These are phyloP conservation scores for Vigna nakashimae DNA, from an alignment of 306 rosid genomes.

Conservation along the genomic window DNA sequence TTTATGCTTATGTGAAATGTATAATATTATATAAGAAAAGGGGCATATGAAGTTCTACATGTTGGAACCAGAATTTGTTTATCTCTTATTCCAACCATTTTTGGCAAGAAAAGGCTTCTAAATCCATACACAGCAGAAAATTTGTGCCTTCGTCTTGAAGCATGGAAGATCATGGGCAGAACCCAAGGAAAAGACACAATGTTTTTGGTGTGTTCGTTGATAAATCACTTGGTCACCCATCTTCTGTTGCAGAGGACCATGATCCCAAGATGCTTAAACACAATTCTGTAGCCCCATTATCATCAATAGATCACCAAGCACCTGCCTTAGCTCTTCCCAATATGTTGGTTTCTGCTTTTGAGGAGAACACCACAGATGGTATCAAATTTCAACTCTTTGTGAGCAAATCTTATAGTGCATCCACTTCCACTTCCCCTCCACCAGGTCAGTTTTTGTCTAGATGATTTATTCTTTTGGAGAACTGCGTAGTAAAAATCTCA, in stretches of 20 bases:
- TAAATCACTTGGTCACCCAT: constrained; percentile 5
- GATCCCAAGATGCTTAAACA: constrained; percentile 32
- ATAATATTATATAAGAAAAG: not conserved
- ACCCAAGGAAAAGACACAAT: constrained; percentile 21
- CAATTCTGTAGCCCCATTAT: constrained; percentile 36
- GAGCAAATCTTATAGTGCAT: constrained; percentile 22
- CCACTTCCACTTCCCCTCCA: constrained; percentile 16
- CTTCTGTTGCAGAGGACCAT: constrained; percentile 14
- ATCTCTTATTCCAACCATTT: not conserved
- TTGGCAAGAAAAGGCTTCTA: not conserved
- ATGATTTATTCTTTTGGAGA: not conserved
- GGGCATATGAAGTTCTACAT: not conserved
- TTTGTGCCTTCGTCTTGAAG: constrained; percentile 2
- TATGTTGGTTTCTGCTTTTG: constrained; percentile 12
- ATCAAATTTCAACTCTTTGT: constrained; percentile 40
- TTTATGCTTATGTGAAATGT: not conserved
- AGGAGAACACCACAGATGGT: constrained; percentile 3
- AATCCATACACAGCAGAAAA: not conserved
- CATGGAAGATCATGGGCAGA: constrained; percentile 28
- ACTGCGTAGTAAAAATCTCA: not conserved
- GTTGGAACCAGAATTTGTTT: too few species aligned
- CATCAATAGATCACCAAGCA: constrained; percentile 25
- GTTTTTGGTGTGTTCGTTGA: constrained; percentile 38
- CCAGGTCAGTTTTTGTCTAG: constrained; percentile 36
- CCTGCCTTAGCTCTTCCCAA: constrained; percentile 8